Evolutionary conservation across 495 filamentous ascomycete species (phyloP).

Genomic region (Aspergillus indologenus): DNA sequence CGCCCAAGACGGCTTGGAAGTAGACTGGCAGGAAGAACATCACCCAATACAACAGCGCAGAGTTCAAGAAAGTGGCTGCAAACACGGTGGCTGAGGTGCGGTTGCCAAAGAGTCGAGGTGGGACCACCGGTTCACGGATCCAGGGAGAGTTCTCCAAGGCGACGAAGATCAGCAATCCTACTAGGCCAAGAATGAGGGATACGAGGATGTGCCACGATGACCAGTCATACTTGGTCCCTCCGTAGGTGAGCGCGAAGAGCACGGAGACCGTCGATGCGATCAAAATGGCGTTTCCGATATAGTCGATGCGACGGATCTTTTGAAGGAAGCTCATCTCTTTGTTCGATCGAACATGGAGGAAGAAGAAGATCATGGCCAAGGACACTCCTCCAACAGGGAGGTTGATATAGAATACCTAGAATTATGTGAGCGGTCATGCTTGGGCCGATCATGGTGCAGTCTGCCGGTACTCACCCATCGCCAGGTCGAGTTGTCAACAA

Average conservation of each 20-base stretch:
- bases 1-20: constrained; percentile 38
- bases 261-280: constrained; percentile 40
- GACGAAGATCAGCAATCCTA: constrained; percentile 18
- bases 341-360: constrained; percentile 27
- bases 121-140: constrained; percentile 17
- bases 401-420: constrained; percentile 7
- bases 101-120: constrained; percentile 20
- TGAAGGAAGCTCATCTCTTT: constrained; percentile 15
- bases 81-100: constrained; percentile 19
- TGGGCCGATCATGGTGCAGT: too few species aligned
- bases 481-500: constrained; percentile 42
- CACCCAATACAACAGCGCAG: constrained; percentile 28
- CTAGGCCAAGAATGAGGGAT: constrained; percentile 22
- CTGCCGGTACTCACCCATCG: too few species aligned
- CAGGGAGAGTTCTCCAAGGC: constrained; percentile 5
- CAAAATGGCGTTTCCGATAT: constrained; percentile 48
- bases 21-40: constrained; percentile 49
- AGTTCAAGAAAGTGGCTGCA: constrained; percentile 23
- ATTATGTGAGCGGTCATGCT: too few species aligned
- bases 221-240: constrained; percentile 51
- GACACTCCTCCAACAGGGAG: constrained; percentile 3
- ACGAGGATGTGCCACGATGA: constrained; percentile 42
- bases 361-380: constrained; percentile 4
- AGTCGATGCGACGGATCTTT: constrained; percentile 46
- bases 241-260: constrained; percentile 51